Evolutionary conservation across 2,329 filamentous ascomycete species (phyloP).

Genomic region (Ceratocystis albifundus): DNA sequence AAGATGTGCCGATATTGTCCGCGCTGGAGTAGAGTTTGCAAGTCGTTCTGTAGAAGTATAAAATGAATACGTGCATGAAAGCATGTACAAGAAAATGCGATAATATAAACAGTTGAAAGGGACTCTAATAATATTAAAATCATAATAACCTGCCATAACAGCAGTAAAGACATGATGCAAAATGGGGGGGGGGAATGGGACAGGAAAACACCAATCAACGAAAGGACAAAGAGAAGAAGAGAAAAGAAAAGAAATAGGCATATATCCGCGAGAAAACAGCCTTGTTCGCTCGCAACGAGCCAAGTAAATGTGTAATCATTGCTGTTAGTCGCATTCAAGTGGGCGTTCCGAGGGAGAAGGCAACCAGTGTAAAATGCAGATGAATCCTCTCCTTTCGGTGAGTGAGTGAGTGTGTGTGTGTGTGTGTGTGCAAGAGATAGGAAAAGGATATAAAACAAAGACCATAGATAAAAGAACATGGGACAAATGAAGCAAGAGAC

Average conservation of each 20-base stretch:
- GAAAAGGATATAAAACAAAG: conserved; percentile 10
- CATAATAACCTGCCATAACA: conserved; percentile 14
- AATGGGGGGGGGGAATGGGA: conserved; percentile 4
- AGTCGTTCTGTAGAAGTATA: not conserved
- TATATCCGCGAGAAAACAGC: not conserved
- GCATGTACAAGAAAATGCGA: not conserved
- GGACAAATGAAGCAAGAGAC: not conserved
- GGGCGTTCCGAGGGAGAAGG: not conserved
- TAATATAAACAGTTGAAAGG: not conserved
- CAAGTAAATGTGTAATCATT: not conserved
- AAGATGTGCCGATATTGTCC: conserved; percentile 5
- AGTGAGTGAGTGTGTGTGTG: not conserved
- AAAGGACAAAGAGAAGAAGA: not conserved
- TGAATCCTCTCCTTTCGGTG: not conserved
- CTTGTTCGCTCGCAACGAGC: not conserved
- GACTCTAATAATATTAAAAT: conserved; percentile 21
- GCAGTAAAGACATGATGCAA: conserved; percentile 17
- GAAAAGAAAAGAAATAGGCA: conserved; percentile 6
- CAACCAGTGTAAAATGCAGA: not conserved
- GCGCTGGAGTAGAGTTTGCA: not conserved
- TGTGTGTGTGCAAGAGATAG: not conserved
- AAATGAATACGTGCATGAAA: not conserved
- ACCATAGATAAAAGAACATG: not conserved
- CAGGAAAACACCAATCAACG: conserved; percentile 2
- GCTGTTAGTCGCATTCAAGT: not conserved